phyloP scores from a whole-genome alignment of 495 filamentous ascomycete genomes.

The Neurospora discreta region DNA sequence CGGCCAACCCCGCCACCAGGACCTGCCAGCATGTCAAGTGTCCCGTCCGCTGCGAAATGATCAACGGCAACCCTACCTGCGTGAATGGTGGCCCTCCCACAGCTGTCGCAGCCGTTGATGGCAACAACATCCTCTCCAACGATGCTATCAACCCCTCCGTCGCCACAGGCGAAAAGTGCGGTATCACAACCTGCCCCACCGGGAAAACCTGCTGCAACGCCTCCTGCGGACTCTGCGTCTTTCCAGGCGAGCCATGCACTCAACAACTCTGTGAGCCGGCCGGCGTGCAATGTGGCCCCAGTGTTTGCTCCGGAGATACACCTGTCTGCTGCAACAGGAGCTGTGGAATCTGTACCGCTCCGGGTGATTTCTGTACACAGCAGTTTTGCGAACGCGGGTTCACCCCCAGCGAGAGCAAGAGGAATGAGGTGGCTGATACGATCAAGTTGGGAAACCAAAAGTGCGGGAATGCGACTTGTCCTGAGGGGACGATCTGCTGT shows the following conservation, averaged over 20 bases:
- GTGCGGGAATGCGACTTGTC: conserved; percentile 10
- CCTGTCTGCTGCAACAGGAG: not conserved
- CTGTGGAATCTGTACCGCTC: conserved; percentile 13
- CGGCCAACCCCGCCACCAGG: not conserved
- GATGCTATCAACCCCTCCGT: not conserved
- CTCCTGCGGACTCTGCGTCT: conserved; percentile 9
- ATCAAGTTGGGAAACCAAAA: not conserved
- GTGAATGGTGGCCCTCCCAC: not conserved
- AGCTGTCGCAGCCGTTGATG: not conserved
- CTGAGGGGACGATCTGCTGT: conserved; percentile 9
- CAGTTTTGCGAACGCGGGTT: conserved; percentile 7
- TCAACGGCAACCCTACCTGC: conserved; percentile 9
- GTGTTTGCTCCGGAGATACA: not conserved
- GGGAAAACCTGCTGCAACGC: conserved; percentile 5
- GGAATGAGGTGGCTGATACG: not conserved
- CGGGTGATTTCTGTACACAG: conserved; percentile 9
- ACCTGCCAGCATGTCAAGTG: conserved; percentile 11
- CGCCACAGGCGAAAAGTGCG: not conserved
- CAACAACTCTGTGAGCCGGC: not conserved
- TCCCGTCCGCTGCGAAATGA: conserved; percentile 4
- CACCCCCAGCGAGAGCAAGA: not conserved
- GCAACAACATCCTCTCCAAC: not conserved
- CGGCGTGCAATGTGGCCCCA: not conserved
- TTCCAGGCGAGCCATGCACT: not conserved
- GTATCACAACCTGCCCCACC: not conserved